phyloP scores from a whole-genome alignment of 805 yeast genomes.

The Hanseniaspora thailandica region DNA sequence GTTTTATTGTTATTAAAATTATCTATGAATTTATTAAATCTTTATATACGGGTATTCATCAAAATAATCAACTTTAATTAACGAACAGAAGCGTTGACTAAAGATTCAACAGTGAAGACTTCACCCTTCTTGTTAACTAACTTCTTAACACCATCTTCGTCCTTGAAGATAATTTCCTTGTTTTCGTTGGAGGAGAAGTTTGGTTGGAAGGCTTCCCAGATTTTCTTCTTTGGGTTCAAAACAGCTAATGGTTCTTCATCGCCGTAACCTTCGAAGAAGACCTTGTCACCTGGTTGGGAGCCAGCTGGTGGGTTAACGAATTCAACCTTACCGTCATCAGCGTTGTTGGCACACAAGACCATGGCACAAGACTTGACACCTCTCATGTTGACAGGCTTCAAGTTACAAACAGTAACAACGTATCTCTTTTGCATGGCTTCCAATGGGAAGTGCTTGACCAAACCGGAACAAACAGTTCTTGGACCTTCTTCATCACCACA shows the following conservation, averaged over 20 bases:
- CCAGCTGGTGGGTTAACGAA: constrained; percentile 91
- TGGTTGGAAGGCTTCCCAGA: constrained; percentile 94
- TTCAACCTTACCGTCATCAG: constrained; percentile 57
- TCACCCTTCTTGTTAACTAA: constrained; percentile 75
- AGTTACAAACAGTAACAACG: constrained; percentile 84
- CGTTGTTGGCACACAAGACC: constrained; percentile 81
- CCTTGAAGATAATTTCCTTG: constrained; percentile 69
- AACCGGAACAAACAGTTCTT: constrained; percentile 95
- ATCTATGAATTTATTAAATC: too few relatives aligned
- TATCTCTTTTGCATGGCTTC: constrained; percentile 93
- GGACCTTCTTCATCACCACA: constrained; percentile 96
- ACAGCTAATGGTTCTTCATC: constrained; percentile 83
- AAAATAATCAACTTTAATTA: constrained; percentile 27
- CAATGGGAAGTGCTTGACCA: constrained; percentile 75
- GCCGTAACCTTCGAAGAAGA: constrained; percentile 77
- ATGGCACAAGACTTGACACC: constrained; percentile 91
- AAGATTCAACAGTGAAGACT: constrained; percentile 56
- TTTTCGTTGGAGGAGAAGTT: constrained; percentile 67
- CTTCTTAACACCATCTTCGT: constrained; percentile 45
- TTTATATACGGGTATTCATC: too few relatives aligned
- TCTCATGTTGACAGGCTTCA: constrained; percentile 97
- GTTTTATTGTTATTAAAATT: too few relatives aligned
- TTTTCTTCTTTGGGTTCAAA: constrained; percentile 94
- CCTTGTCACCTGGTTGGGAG: constrained; percentile 88
- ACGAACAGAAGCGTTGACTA: constrained; percentile 71